Conservation (phyloP, 257 asterid species). For the Linaria vulgaris region DNA sequence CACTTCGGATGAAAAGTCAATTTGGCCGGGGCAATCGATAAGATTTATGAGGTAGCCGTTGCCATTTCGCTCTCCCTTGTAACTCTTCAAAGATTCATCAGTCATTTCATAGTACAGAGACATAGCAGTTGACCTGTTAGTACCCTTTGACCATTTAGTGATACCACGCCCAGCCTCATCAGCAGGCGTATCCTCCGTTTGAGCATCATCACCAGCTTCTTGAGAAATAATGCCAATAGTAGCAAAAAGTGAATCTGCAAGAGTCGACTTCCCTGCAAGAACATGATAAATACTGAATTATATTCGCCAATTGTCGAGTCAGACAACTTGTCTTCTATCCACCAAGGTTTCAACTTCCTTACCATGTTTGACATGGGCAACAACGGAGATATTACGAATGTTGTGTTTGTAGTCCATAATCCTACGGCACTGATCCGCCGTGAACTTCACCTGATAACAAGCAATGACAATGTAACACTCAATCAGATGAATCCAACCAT, state of each 20-base stretch:
- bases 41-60: background rate
- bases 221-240: background rate
- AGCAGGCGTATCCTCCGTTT: background rate
- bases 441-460: no score
- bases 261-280: slow-evolving; percentile 20
- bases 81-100: slow-evolving; percentile 22
- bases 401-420: no score
- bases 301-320: no score
- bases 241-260: slow-evolving; percentile 16
- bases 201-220: background rate
- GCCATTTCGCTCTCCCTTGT: slow-evolving; percentile 27
- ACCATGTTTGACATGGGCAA: background rate
- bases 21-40: slow-evolving; percentile 14
- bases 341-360: background rate
- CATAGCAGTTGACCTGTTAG: background rate
- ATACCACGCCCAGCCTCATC: slow-evolving; percentile 7
- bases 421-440: no score
- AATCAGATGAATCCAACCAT: no score
- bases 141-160: no score
- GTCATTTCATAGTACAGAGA: slow-evolving; percentile 11
- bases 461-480: no score
- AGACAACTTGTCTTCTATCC: no score
- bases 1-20: background rate
- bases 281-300: no score
- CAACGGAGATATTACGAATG: no score